These are phyloP conservation scores for Lactarius vividus DNA, from an alignment of 768 basidiomycete genomes.

Conservation along the genomic window DNA sequence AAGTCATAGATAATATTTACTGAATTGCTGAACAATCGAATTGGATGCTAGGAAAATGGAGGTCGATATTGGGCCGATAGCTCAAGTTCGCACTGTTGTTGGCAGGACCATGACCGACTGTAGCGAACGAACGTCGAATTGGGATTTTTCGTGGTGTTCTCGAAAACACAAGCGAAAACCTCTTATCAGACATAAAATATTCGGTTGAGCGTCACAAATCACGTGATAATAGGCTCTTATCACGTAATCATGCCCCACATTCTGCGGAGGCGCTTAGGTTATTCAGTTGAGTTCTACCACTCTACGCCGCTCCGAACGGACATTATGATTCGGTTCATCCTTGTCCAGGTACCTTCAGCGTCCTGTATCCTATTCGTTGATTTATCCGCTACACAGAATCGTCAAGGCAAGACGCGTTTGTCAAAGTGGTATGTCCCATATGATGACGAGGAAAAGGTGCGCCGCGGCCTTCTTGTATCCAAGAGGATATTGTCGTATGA, in stretches of 20 bases:
- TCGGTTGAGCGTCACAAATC: neutral
- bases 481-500: neutral
- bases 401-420: slow-evolving; percentile 95
- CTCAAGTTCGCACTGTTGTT: no score
- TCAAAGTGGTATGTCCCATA: slow-evolving; percentile 99
- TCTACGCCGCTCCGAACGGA: neutral
- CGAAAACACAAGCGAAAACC: no score
- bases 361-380: neutral
- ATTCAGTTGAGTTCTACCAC: neutral
- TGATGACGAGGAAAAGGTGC: slow-evolving; percentile 97
- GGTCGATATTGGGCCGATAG: no score
- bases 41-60: no score
- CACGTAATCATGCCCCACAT: neutral
- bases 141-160: neutral
- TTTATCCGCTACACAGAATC: slow-evolving; percentile 56
- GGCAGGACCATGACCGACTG: no score
- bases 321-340: slow-evolving; percentile 93
- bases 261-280: neutral
- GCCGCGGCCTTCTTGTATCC: slow-evolving; percentile 19
- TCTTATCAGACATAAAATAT: neutral
- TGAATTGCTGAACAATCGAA: no score
- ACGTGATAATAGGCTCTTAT: neutral
- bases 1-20: no score
- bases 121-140: no score
- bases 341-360: slow-evolving; percentile 74